Evolutionary conservation across 2,329 filamentous ascomycete species (phyloP).

Genomic region (Dactylella cylindrospora): DNA sequence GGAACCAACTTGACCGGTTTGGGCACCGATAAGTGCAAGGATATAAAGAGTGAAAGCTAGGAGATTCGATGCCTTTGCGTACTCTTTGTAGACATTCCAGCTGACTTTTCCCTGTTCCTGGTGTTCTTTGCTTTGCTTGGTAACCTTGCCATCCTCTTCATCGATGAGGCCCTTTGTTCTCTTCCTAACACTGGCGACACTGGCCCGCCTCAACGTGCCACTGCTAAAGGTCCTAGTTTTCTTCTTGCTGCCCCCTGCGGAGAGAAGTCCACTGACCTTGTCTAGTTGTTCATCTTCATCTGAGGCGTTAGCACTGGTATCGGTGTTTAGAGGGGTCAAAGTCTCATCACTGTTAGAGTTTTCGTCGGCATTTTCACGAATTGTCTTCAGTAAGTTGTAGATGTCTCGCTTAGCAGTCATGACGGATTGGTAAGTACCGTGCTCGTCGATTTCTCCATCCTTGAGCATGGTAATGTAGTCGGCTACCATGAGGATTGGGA

Average conservation of each 20-base stretch:
- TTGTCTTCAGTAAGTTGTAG: conserved; percentile 70
- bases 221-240: conserved; percentile 67
- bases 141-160: conserved; percentile 68
- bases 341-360: conserved; percentile 73
- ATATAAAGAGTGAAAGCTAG: conserved; percentile 80
- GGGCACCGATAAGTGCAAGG: conserved; percentile 72
- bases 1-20: conserved; percentile 77
- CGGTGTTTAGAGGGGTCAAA: conserved; percentile 58
- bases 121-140: conserved; percentile 82
- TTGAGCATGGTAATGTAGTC: conserved; percentile 84
- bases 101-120: conserved; percentile 96
- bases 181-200: conserved; percentile 84
- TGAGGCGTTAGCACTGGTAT: conserved; percentile 41
- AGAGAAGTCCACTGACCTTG: conserved; percentile 56
- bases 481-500: conserved; percentile 83
- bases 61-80: conserved; percentile 91
- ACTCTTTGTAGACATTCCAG: conserved; percentile 91
- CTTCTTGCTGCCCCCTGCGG: conserved; percentile 61
- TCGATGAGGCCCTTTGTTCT: conserved; percentile 82
- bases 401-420: conserved; percentile 93
- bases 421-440: conserved; percentile 85
- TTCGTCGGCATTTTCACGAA: conserved; percentile 56
- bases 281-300: conserved; percentile 56
- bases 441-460: conserved; percentile 79
- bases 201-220: conserved; percentile 82